Base-by-base conservation (phyloP, 306 rosid genomes). In the Vigna nakashimae region DNA sequence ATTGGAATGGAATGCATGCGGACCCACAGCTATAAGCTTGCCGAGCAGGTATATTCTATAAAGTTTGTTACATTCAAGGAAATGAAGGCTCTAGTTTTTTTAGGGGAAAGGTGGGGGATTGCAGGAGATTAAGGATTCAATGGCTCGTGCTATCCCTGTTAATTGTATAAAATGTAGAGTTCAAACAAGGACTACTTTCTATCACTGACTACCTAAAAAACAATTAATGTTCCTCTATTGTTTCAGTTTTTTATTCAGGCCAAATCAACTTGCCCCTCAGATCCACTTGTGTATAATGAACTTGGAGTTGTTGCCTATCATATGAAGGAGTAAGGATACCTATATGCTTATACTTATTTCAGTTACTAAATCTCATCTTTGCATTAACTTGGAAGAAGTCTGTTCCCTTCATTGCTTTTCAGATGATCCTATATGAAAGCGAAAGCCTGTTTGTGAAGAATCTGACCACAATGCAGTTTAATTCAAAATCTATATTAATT, bases 1-100 rank as follows among this genome's bases (percentile, higher is more conserved):
- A 95, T 95, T 84, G 99, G 99, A 77, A 95, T 95, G 99, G 99
- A 92, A 84, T 95, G 96, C 88, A 90, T 95, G 99, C 90, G 99
- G 65, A 95, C 99, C 40, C 97, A 91, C 89, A 95, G 97, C 79
- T 92, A 84, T 79, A 95, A 95, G 92, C 97, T 95, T 81, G 99
- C 98, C 9, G 98, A 92, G 82, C 97, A 95, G 99, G 99, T 95
- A 74, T 73, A 38, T 64, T 30, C 24, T 58, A 48, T 34, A 65
- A 56, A 59, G 73, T 73, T 76, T 65, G 46, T 26, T 28, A 2
- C 8, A 58, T 77, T 43, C 62, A 24, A 42, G 14, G 15, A 6
- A 1, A 52, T 65, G 52, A 28, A 43, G 82, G 26, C 59, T 34
- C 6, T n/a, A 6, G 8, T 51, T 6, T 1, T 28, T 24, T 48